Evolutionary conservation across 2,329 filamentous ascomycete species (phyloP).

Genomic region (Penicillium brevicompactum): DNA sequence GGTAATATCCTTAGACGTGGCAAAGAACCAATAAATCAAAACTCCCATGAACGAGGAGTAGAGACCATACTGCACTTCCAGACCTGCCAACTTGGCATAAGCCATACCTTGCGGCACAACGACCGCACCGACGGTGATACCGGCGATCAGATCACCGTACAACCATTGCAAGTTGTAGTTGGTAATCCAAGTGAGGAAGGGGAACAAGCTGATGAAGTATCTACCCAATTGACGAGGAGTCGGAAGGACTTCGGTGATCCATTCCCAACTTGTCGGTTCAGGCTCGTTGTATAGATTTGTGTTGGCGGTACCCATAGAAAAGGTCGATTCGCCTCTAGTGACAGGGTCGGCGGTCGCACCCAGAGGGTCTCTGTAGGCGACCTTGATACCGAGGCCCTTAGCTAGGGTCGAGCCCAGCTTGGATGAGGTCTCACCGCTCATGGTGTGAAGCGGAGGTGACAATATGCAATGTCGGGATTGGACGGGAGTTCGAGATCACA

Average conservation of each 20-base stretch:
- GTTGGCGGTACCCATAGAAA: conserved; percentile 72
- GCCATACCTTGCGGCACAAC: conserved; percentile 98
- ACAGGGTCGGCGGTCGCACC: conserved; percentile 61
- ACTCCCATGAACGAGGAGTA: conserved; percentile 98
- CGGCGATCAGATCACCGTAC: conserved; percentile 83
- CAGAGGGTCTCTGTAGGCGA: conserved; percentile 64
- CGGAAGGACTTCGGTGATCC: conserved; percentile 67
- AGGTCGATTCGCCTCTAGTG: conserved; percentile 75
- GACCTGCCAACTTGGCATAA: conserved; percentile 79
- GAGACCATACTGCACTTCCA: conserved; percentile 81
- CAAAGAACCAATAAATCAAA: conserved; percentile 94
- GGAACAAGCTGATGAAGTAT: conserved; percentile 77
- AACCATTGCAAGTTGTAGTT: conserved; percentile 92
- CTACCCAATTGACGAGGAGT: conserved; percentile 52
- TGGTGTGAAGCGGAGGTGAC: conserved; percentile 19
- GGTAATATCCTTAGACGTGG: conserved; percentile 97
- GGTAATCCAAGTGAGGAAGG: conserved; percentile 84
- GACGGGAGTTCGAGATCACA: neutral
- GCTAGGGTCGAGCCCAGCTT: conserved; percentile 74
- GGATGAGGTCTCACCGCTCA: conserved; percentile 43
- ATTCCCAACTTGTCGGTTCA: conserved; percentile 75
- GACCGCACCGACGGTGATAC: conserved; percentile 74
- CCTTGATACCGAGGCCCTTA: conserved; percentile 79
- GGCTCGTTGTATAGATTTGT: conserved; percentile 83
- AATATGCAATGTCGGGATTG: conserved; percentile 2